phyloP scores from a whole-genome alignment of 73 alveolate species.

The Paramecium sexaurelia region DNA sequence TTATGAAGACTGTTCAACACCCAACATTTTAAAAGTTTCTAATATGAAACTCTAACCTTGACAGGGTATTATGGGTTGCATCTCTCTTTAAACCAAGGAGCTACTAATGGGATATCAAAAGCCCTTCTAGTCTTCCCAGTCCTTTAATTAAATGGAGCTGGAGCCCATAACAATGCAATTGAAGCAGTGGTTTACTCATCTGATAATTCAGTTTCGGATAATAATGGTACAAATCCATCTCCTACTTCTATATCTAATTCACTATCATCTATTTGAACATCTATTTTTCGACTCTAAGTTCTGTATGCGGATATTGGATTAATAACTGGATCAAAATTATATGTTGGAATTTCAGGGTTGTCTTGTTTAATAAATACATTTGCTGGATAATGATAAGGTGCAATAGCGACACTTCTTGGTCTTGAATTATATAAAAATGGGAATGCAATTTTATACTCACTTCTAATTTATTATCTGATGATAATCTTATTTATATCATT shows the following conservation, averaged over 20 bases:
- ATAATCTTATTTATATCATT: slow-evolving; percentile 99
- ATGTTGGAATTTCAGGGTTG: slow-evolving; percentile 92
- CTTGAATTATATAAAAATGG: slow-evolving; percentile 99
- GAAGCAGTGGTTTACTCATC: slow-evolving; percentile 96
- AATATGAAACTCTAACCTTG: slow-evolving; percentile 99
- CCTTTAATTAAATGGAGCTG: slow-evolving; percentile 98
- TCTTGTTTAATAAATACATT: slow-evolving; percentile 90
- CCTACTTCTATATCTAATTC: slow-evolving; percentile 75
- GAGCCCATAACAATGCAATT: slow-evolving; percentile 98
- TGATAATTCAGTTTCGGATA: slow-evolving; percentile 91
- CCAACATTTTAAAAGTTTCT: slow-evolving; percentile 98
- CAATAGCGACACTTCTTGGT: slow-evolving; percentile 98
- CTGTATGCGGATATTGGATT: slow-evolving; percentile 98
- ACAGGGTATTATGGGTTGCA: slow-evolving; percentile 98
- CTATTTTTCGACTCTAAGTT: slow-evolving; percentile 74
- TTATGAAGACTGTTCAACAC: slow-evolving; percentile 98
- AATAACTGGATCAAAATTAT: slow-evolving; percentile 97
- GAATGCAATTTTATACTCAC: slow-evolving; percentile 99
- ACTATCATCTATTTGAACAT: slow-evolving; percentile 76
- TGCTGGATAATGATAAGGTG: slow-evolving; percentile 98
- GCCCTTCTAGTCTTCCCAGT: slow-evolving; percentile 98
- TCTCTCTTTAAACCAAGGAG: slow-evolving; percentile 99
- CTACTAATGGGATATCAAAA: slow-evolving; percentile 98
- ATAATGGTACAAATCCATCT: slow-evolving; percentile 86
- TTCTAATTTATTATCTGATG: slow-evolving; percentile 97